These are phyloP conservation scores for Xylariomycetidae sp. DNA, from an alignment of 2,329 filamentous ascomycete genomes.

Conservation along the genomic window DNA sequence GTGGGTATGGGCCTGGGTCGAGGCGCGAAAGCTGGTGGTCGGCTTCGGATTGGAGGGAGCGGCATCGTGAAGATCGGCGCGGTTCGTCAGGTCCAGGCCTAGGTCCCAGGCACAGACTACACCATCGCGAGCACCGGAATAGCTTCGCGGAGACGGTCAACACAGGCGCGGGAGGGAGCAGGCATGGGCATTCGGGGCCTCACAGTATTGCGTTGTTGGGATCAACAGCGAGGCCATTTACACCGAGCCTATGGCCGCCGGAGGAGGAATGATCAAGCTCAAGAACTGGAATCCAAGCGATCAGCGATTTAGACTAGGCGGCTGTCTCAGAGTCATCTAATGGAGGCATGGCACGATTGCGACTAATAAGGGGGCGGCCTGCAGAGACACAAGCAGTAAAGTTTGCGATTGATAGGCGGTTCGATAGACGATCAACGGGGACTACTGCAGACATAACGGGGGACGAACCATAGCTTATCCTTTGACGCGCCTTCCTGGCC, in stretches of 20 bases:
- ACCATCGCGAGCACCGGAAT: conserved; percentile 92
- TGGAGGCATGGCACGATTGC: too few species aligned
- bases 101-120: conserved; percentile 95
- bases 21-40: conserved; percentile 53
- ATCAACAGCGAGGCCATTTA: conserved; percentile 91
- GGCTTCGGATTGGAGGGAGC: conserved; percentile 34
- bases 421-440: too few species aligned
- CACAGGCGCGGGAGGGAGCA: conserved; percentile 2
- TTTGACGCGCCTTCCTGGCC: conserved; percentile 60
- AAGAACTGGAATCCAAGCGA: conserved; percentile 52
- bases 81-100: conserved; percentile 54
- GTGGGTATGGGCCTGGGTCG: conserved; percentile 75
- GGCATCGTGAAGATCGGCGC: conserved; percentile 13
- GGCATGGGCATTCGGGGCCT: conserved; percentile 29
- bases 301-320: too few species aligned
- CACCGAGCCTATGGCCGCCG: conserved; percentile 85
- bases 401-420: too few species aligned
- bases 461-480: conserved; percentile 58
- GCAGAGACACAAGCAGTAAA: too few species aligned
- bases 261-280: conserved; percentile 52
- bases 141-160: conserved; percentile 47
- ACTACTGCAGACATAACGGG: conserved; percentile 6
- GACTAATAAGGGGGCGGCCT: too few species aligned
- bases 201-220: conserved; percentile 78
- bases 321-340: conserved; percentile 9